These are phyloP conservation scores for Penicillium cinerascens DNA, from an alignment of 495 filamentous ascomycete genomes.

Conservation along the genomic window DNA sequence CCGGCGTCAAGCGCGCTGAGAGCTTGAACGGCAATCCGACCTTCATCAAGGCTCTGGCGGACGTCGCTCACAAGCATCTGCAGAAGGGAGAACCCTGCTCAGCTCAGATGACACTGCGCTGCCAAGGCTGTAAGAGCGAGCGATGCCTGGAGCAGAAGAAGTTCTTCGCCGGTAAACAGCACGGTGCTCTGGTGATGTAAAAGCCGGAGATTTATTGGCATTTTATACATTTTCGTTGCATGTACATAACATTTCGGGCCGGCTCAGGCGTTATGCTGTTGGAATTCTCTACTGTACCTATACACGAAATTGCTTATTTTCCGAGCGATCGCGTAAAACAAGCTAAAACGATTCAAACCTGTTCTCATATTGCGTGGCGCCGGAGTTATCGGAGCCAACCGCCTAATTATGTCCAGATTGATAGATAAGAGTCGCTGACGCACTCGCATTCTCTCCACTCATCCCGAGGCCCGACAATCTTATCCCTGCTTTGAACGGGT, in stretches of 20 bases:
- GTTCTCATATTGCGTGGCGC: too few species aligned
- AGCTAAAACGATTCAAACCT: not conserved
- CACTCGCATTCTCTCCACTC: not conserved
- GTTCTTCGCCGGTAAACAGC: slow-evolving; percentile 67
- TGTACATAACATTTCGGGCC: slow-evolving; percentile 1
- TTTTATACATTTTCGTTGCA: not conserved
- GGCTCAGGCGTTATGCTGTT: not conserved
- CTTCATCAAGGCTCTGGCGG: slow-evolving; percentile 88
- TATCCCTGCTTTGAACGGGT: slow-evolving; percentile 1
- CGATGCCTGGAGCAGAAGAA: slow-evolving; percentile 86
- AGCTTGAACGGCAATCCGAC: slow-evolving; percentile 88
- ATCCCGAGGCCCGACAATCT: not conserved
- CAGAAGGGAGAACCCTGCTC: slow-evolving; percentile 65
- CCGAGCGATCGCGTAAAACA: not conserved
- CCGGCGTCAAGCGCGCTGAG: slow-evolving; percentile 81
- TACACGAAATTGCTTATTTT: too few species aligned
- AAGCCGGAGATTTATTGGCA: not conserved
- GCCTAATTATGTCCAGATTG: slow-evolving; percentile 1
- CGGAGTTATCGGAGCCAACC: slow-evolving; percentile 1
- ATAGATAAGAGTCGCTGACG: slow-evolving; percentile 6
- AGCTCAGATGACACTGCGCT: slow-evolving; percentile 84
- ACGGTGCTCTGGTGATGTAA: slow-evolving; percentile 35
- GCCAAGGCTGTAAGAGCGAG: slow-evolving; percentile 91
- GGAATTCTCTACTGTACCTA: too few species aligned
- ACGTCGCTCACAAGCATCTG: slow-evolving; percentile 79